These are phyloP conservation scores for Alternaria angustiovoidea DNA, from an alignment of 2,329 filamentous ascomycete genomes.

Conservation along the genomic window DNA sequence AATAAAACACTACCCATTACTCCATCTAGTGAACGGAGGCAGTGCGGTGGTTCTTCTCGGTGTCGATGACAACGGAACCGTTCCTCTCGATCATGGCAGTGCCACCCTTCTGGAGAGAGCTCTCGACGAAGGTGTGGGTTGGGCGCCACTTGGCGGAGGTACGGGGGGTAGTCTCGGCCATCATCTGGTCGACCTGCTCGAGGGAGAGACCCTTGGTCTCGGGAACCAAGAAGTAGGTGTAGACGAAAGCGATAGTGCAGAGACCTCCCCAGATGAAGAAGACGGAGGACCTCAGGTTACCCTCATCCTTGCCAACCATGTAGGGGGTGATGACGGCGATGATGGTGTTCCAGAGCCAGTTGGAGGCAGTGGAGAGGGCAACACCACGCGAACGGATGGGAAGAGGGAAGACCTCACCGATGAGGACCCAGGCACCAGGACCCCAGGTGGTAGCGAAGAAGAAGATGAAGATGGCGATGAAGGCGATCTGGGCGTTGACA, in stretches of 20 bases:
- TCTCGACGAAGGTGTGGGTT: constrained; percentile 2
- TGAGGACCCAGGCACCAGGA: constrained; percentile 59
- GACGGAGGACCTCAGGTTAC: constrained; percentile 65
- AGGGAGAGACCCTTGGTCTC: constrained; percentile 79
- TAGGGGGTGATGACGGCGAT: constrained; percentile 68
- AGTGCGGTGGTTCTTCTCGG: constrained; percentile 5
- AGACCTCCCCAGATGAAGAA: constrained; percentile 55
- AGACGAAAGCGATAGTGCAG: constrained; percentile 63
- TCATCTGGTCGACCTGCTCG: constrained; percentile 83
- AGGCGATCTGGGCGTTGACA: constrained; percentile 70
- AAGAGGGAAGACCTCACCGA: constrained; percentile 81
- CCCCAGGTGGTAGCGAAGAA: constrained; percentile 71
- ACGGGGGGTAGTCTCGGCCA: constrained; percentile 80
- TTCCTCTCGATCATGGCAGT: constrained; percentile 2
- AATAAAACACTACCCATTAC: not conserved
- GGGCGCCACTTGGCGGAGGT: constrained; percentile 72
- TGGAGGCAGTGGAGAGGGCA: constrained; percentile 83
- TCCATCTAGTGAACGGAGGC: constrained; percentile 3
- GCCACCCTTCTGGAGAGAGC: constrained; percentile 3
- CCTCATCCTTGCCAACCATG: constrained; percentile 70
- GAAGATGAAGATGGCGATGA: constrained; percentile 93
- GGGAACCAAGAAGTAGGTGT: constrained; percentile 77
- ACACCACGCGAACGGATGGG: constrained; percentile 66
- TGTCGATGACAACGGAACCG: constrained; percentile 1
- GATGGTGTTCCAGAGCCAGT: constrained; percentile 69